Conservation (phyloP, 805 yeast species). For the Babjeviella inositovora region DNA sequence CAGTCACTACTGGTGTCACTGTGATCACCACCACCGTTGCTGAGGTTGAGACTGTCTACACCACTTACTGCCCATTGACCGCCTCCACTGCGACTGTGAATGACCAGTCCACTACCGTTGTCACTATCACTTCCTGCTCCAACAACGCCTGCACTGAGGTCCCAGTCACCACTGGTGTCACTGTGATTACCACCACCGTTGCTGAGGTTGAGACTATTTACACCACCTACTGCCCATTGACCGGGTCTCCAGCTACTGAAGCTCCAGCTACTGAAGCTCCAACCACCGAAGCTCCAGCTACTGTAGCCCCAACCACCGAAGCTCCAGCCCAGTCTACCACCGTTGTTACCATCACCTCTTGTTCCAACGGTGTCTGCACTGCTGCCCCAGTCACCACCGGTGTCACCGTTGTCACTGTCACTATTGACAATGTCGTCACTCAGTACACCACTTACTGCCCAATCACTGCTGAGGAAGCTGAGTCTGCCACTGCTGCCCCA, state of each 20-base stretch:
- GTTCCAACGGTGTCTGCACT: constrained; percentile 3
- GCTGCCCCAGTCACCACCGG: constrained; percentile 3
- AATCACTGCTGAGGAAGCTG: constrained; percentile 1
- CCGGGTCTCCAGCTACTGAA: constrained; percentile 4
- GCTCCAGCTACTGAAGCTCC: constrained; percentile 5
- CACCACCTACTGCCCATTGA: constrained; percentile 19
- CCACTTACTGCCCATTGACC: constrained; percentile 17
- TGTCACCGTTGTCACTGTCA: constrained; percentile 2
- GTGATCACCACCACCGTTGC: constrained; percentile 11
- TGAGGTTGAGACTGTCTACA: too few species aligned
- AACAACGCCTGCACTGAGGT: constrained; percentile 5
- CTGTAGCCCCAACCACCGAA: constrained; percentile 3
- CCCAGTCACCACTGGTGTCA: constrained; percentile 9
- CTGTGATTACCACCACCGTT: constrained; percentile 12
- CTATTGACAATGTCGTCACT: constrained; percentile 2
- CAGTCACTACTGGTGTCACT: constrained; percentile 10
- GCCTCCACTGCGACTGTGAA: constrained; percentile 6
- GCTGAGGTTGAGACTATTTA: constrained; percentile 15
- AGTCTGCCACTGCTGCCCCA: not conserved
- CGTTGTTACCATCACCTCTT: constrained; percentile 3
- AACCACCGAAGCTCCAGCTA: constrained; percentile 6
- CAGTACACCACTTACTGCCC: constrained; percentile 1
- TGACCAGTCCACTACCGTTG: constrained; percentile 5
- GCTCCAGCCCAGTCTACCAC: constrained; percentile 5
- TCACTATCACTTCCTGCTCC: constrained; percentile 6